Evolutionary conservation across 2,329 filamentous ascomycete species (phyloP), one percentile per base, ranked within the genome.

Genomic region (Tetracladium maxilliforme): DNA sequence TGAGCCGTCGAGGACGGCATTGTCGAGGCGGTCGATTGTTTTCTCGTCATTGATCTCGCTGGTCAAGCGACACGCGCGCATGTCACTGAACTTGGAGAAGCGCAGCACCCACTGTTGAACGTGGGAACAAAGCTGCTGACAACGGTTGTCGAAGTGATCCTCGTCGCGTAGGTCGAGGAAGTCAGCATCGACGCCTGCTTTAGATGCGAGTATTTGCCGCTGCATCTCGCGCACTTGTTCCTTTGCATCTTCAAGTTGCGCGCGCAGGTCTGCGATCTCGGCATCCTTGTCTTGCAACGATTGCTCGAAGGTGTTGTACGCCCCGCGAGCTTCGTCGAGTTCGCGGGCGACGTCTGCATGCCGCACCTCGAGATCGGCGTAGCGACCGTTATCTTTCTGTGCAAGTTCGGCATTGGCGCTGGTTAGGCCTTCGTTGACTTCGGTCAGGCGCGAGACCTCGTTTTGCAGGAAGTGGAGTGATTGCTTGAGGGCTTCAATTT

Each of bases 61-160:
- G 8, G 84, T 86, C 31, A 82, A 55, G 29, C 83, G 80, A 48
- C 84, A 94, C 30, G 81, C 69, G 39, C 81, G 77, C 57, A 84
- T 82, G 52, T 95, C 87, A 24, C 86, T 95, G 53, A 92, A 90
- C 49, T 95, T 95, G 39, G 86, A 94, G 60, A 98, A 98, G 43
- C 90, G 81, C 38, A 94, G 58, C 25, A 98, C 84, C 90, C 90
- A 98, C 54, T 93, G 84, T 49, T 94, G 86, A 21, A 94, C 83
- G 47, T 94, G 86, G 39, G 87, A 80, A 52, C 84, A 98, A 22
- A 98, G 71, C 50, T 92, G 79, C 49, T 94, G 84, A 48, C 90
- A 98, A 21, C 86, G 80, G 41, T 72, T 72, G 43, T 94, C 84
- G 45, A 98, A 95, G 59, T 94, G 86, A 53, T 94, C 86, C 48